phyloP scores from a whole-genome alignment of 2,329 filamentous ascomycete genomes.

The Botryosphaeria agaves region DNA sequence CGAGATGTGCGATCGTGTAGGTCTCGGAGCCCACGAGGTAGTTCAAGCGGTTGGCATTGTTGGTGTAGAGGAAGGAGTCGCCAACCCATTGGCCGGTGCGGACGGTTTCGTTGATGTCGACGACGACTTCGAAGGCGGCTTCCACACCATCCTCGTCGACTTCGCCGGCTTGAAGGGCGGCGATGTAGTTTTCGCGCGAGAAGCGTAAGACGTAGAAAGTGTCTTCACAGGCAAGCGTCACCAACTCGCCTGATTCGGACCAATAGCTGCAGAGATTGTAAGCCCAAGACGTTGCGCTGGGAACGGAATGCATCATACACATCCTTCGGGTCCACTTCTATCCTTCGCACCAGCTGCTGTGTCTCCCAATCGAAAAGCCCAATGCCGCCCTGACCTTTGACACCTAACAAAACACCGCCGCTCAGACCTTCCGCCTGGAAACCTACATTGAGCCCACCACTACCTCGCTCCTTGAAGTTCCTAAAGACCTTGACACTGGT shows the following conservation, averaged over 20 bases:
- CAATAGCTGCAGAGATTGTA: slow-evolving; percentile 78
- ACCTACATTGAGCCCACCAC: slow-evolving; percentile 69
- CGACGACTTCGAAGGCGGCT: slow-evolving; percentile 88
- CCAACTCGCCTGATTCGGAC: slow-evolving; percentile 91
- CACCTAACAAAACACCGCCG: slow-evolving; percentile 78
- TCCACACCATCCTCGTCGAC: slow-evolving; percentile 88
- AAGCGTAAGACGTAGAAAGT: slow-evolving; percentile 89
- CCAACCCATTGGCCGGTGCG: slow-evolving; percentile 95
- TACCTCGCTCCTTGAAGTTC: slow-evolving; percentile 86
- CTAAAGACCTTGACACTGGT: slow-evolving; percentile 96
- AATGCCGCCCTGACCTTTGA: slow-evolving; percentile 86
- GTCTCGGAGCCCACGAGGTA: slow-evolving; percentile 96
- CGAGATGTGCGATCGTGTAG: slow-evolving; percentile 94
- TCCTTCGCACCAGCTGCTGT: slow-evolving; percentile 74
- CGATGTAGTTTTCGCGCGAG: slow-evolving; percentile 73
- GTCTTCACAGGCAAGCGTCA: slow-evolving; percentile 85
- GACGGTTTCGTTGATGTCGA: slow-evolving; percentile 84
- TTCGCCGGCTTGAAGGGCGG: slow-evolving; percentile 64
- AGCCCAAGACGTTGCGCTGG: too few species aligned
- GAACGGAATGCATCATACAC: too few species aligned
- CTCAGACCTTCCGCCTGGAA: slow-evolving; percentile 88
- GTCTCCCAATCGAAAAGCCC: slow-evolving; percentile 95
- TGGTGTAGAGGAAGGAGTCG: slow-evolving; percentile 98
- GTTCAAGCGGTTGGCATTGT: slow-evolving; percentile 88
- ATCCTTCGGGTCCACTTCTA: slow-evolving; percentile 57